Base-by-base conservation (phyloP, 2,329 filamentous ascomycete species). In the Clonostachys sp. region DNA sequence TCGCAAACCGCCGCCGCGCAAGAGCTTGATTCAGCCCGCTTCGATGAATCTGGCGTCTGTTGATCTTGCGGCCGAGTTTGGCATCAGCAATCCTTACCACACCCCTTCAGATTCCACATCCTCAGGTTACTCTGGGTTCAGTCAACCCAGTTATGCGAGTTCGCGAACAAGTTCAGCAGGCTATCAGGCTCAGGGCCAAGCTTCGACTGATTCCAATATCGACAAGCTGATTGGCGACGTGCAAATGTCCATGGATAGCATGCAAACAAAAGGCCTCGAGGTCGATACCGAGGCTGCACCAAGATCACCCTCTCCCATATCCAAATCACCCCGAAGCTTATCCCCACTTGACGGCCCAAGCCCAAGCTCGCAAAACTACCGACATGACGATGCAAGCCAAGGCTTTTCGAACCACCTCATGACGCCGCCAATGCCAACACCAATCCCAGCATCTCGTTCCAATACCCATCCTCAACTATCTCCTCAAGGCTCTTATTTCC, bases 21-120 rank as follows among this genome's bases (percentile, higher is more conserved):
- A 67, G 20, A 77, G 72, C 47, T 56, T 75, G 9, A 60, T 78
- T 30, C 70, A 66, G 3, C 69, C 72, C 17, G 58, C 63, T n/a
- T 62, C 61, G 17, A 65, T 65, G 12, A 66, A 66, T 42, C 59
- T 56, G 3, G 64, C 57, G 7, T 70, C 74, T 3, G 71, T 84
- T 40, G 79, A 84, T 55, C 67, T 84, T 8, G 78, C 75, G 2
- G 74, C 71, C 34, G 81, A 84, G 49, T 84, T 84, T 53, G 81
- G 81, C 12, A 62, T 72, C 20, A 74, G 78, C 34, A 86, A 86
- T 55, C 78, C 81, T 0, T 85, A 86, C 55, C 83, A 88, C 55
- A 75, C 78, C 5, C 70, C 80, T 0, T 81, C 82, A 2, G 77
- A 80, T 50, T 89, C 85, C 3, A 75, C 78, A 24, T 84, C 83